Conservation (phyloP, 345 rosid species). For the Linum usitatissimum region DNA sequence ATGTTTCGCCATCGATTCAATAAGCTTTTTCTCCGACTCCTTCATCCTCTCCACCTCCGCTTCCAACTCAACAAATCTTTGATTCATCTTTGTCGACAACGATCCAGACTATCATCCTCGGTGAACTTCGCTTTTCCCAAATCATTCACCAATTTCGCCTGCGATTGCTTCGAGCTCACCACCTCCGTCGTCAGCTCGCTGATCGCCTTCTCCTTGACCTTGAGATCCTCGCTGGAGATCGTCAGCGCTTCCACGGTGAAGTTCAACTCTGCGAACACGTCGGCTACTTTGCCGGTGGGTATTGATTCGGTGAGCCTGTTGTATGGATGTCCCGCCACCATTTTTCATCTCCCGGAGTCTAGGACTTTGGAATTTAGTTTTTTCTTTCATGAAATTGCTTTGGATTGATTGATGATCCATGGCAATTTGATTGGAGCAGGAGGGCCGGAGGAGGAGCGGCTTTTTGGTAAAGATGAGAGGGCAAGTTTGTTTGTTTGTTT, state of each 20-base stretch:
- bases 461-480: too few species aligned
- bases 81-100: conserved; percentile 19
- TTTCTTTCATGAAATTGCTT: too few species aligned
- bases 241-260: conserved; percentile 28
- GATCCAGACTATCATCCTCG: conserved; percentile 17
- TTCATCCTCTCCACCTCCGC: conserved; percentile 31
- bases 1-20: conserved; percentile 28
- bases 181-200: conserved; percentile 30
- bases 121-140: conserved; percentile 12
- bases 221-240: conserved; percentile 26
- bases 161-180: conserved; percentile 22
- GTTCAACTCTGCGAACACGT: conserved; percentile 42
- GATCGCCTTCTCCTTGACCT: conserved; percentile 31
- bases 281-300: conserved; percentile 41
- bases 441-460: too few species aligned
- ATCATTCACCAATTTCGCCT: conserved; percentile 22
- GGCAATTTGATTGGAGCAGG: too few species aligned
- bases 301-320: conserved; percentile 20
- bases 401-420: too few species aligned
- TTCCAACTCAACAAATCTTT: conserved; percentile 36
- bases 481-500: too few species aligned
- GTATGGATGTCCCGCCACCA: conserved; percentile 25
- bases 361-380: too few species aligned
- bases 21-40: conserved; percentile 27
- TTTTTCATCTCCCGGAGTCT: conserved; percentile 24